These are phyloP conservation scores for Dictyostelium capitatum DNA, from an alignment of 78 protist genomes.

Conservation along the genomic window DNA sequence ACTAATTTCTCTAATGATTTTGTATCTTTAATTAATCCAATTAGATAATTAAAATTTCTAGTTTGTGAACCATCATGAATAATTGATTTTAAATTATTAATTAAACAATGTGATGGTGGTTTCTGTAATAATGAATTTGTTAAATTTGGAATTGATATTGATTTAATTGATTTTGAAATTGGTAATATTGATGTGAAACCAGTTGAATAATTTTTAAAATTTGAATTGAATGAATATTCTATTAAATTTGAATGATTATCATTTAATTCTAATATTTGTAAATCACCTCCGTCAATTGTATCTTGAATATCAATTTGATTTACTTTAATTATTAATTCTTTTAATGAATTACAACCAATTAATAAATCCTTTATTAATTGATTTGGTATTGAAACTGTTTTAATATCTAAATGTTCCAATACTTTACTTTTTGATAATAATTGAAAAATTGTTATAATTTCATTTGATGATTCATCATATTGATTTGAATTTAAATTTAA, in stretches of 20 bases:
- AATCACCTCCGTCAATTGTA: background rate
- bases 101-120: background rate
- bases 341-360: background rate
- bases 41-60: slow-evolving; percentile 1
- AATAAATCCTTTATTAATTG: background rate
- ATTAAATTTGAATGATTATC: background rate
- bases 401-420: background rate
- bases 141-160: background rate
- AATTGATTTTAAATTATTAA: background rate
- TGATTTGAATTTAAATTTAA: background rate
- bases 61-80: slow-evolving; percentile 16
- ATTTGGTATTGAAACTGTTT: background rate
- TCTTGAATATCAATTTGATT: background rate
- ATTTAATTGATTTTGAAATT: slow-evolving; percentile 8
- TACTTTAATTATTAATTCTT: background rate
- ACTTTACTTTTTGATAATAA: background rate
- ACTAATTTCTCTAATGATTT: slow-evolving; percentile 6
- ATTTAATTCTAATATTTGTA: background rate
- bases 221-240: slow-evolving; percentile 1
- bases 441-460: background rate
- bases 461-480: background rate
- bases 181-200: background rate
- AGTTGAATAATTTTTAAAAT: background rate
- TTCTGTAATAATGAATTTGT: background rate
- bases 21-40: background rate